A percentile compares a stretch with the other conserved stretches of the same genome.
Conservation (phyloP, 805 yeast species). For the Scheffersomyces ergatensis region DNA sequence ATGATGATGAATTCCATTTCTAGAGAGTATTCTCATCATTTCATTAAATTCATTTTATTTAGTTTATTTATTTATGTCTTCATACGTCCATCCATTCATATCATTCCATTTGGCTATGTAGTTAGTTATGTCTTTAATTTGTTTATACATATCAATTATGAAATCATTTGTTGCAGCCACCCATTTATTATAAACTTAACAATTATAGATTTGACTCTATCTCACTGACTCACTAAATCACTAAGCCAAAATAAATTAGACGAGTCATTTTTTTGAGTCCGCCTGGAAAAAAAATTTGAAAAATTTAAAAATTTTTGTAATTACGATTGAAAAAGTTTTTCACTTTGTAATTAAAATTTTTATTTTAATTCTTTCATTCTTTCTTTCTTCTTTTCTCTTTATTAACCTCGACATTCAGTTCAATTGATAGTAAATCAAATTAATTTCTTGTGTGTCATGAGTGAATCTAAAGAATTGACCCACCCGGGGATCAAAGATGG, state of each 20-base stretch:
- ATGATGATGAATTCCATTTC: slow-evolving; percentile 2
- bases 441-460: too few relatives aligned
- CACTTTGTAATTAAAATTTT: too few relatives aligned
- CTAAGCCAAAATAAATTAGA: too few relatives aligned
- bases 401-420: neutral
- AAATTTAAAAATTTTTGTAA: too few relatives aligned
- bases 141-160: neutral
- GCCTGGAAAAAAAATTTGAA: neutral
- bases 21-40: neutral
- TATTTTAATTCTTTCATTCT: neutral
- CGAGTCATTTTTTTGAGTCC: too few relatives aligned
- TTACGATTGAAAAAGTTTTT: too few relatives aligned
- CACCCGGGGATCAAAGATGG: slow-evolving; percentile 74
- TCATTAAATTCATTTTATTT: neutral
- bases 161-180: neutral
- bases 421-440: too few relatives aligned
- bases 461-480: slow-evolving; percentile 40
- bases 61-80: neutral
- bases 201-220: neutral
- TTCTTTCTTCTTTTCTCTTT: neutral
- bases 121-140: neutral
- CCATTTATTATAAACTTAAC: neutral
- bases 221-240: neutral
- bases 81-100: too few relatives aligned
- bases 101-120: too few relatives aligned